Base-by-base conservation (phyloP, 148 eudicot species). In the Talinum fruticosum region DNA sequence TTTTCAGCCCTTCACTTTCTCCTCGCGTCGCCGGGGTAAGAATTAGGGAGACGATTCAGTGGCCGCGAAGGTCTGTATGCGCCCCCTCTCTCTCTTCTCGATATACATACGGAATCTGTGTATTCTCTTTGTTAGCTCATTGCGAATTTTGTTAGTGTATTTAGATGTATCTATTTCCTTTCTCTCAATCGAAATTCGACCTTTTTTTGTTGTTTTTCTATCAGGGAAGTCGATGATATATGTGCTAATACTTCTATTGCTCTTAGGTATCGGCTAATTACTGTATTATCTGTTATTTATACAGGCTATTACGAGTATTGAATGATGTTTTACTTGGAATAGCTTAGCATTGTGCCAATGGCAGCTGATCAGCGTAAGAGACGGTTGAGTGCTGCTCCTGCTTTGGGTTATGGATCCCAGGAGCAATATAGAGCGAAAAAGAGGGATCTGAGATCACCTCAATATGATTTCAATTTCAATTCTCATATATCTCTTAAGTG, bases 361-460 rank as follows among this genome's bases (percentile, higher is more conserved):
- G 94, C 91, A 33, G 93, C 94, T 85, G 97, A 91, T 87, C 94
- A 95, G 81, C 85, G 92, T 73, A 92, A 88, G 81, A 87, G 88
- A 72, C 88, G 91, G 45, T 79, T 84, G 66, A 89, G 64, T 78
- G 68, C 80, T 65, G 64, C 81, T 73, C 80, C 71, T 74, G 57
- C 78, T 75, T 75, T 80, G 78, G 84, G 85, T 67, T 84, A 83
- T 78, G 82, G 78, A 30, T 79, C 77, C 54, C 83, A 80, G 78
- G 90, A 87, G 72, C 82, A 83, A 59, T 65, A 82, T 73, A 81
- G 80, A 78, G 84, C 78, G 8, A 94, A 92, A 75, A 89, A 82
- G 86, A 90, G 89, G 86, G 91, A 87, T 71, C 36, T 76, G 59
- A 82, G 79, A 76, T 74, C 79, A 13, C 69, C 73, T 12, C 88